Evolutionary conservation across 495 filamentous ascomycete genomes (phyloP).

Genomic region (Talaromyces trachyspermus): DNA sequence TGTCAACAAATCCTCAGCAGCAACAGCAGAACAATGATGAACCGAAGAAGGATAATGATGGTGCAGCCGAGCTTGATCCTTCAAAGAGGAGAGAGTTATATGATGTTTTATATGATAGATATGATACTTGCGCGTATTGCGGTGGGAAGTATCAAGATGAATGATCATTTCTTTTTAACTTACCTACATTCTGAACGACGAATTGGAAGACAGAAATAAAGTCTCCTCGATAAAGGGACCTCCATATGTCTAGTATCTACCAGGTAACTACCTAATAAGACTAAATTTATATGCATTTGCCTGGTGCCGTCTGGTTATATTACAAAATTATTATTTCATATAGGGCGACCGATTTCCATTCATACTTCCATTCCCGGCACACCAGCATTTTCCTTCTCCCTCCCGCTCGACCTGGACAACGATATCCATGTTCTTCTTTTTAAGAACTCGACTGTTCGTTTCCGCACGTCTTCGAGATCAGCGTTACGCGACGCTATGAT

Average conservation of each 20-base stretch:
- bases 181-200: background rate
- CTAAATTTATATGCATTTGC: no score
- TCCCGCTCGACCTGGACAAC: slow-evolving; percentile 72
- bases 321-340: slow-evolving; percentile 5
- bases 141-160: slow-evolving; percentile 8
- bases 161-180: background rate
- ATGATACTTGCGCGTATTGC: slow-evolving; percentile 8
- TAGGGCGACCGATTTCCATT: slow-evolving; percentile 4
- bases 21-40: no score
- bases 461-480: slow-evolving; percentile 70
- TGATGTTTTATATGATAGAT: slow-evolving; percentile 5
- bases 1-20: no score
- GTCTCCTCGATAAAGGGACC: no score
- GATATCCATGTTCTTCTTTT: slow-evolving; percentile 58
- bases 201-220: background rate
- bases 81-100: slow-evolving; percentile 3
- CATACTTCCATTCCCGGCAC: slow-evolving; percentile 34
- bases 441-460: slow-evolving; percentile 53
- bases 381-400: slow-evolving; percentile 75
- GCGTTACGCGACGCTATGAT: slow-evolving; percentile 62
- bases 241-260: no score
- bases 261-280: no score
- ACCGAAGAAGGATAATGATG: background rate
- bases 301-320: no score
- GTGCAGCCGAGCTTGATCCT: background rate